Base-by-base conservation (phyloP, 1,139 yeast genomes). In the Williopsis jadinii region DNA sequence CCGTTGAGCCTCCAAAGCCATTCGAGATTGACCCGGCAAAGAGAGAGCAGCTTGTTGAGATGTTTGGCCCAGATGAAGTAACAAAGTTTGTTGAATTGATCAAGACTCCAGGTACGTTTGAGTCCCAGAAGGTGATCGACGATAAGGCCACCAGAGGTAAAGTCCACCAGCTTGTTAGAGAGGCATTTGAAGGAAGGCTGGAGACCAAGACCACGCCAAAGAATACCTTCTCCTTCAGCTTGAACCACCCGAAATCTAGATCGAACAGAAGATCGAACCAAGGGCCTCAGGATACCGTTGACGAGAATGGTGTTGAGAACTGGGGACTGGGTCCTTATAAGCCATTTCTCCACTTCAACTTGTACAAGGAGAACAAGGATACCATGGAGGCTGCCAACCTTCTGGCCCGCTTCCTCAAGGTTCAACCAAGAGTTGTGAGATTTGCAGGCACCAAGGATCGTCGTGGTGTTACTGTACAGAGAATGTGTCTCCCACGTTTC, bases 401-500 rank as follows among this genome's bases (percentile, higher is more conserved):
- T 30, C 67, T 92, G 37, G 68, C 92, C 33, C 84, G 83, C 56
- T 74, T 85, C 49, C 68, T 92, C 52, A 74, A 90, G 47, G 65
- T 84, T 13, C 92, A 90, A 13, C 70, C 83, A 8, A 84, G 81
- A 52, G 61, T 69, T 31, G 71, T 92, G 32, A 72, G 84, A 41
- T 88, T 81, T 61, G 95, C 97, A 0, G 99, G 99, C 15, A 94
- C 98, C 5, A 92, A 92, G 57, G 99, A 92, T 61, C 77, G 97
- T 55, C 77, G 99, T 58, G 99, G 95, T 41, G 92, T 86, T 24
- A 94, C 99, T 1, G 87, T 88, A 42, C 99, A 92, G 63, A 75
- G 78, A 47, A 75, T 85, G 45, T 80, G 90, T 34, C 68, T 90
- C 43, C 75, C 79, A 40, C 77, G 77, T 47, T 79, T 87, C 42